Evolutionary conservation across 1,284 basidiomycete genomes (phyloP).

Genomic region (Sanghuangporus weigelae): DNA sequence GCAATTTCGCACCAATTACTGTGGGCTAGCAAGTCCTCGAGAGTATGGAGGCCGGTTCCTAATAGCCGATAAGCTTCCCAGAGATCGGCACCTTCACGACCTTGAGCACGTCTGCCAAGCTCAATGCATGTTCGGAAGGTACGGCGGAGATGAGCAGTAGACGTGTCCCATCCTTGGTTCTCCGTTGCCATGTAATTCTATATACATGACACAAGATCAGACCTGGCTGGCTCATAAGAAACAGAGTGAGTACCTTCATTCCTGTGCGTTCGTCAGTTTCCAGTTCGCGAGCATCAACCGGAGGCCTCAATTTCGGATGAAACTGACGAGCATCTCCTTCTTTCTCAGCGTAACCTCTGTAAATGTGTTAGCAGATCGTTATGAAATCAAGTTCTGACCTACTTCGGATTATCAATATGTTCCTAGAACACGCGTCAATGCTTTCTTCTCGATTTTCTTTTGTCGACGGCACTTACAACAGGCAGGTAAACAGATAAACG

Average conservation of each 20-base stretch:
- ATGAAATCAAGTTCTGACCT: conserved; percentile 4
- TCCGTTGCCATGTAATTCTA: conserved; percentile 61
- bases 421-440: conserved; percentile 37
- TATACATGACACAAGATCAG: background rate
- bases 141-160: conserved; percentile 69
- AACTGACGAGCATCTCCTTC: conserved; percentile 66
- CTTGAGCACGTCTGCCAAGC: conserved; percentile 48
- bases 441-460: conserved; percentile 19
- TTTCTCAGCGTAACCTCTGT: conserved; percentile 66
- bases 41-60: conserved; percentile 66
- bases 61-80: conserved; percentile 73
- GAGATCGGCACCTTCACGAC: conserved; percentile 50
- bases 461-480: conserved; percentile 36
- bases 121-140: conserved; percentile 62
- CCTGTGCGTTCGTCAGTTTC: conserved; percentile 78
- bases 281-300: conserved; percentile 66
- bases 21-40: conserved; percentile 78
- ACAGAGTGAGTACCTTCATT: conserved; percentile 63
- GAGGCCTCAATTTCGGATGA: conserved; percentile 70
- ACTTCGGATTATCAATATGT: conserved; percentile 77
- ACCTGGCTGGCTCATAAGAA: background rate
- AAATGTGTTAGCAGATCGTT: conserved; percentile 8
- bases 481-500: conserved; percentile 82
- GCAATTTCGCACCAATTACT: conserved; percentile 77
- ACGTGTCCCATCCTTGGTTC: conserved; percentile 71